phyloP scores from a whole-genome alignment of 2,329 filamentous ascomycete species.

The Phyllosticta capitalensis region DNA sequence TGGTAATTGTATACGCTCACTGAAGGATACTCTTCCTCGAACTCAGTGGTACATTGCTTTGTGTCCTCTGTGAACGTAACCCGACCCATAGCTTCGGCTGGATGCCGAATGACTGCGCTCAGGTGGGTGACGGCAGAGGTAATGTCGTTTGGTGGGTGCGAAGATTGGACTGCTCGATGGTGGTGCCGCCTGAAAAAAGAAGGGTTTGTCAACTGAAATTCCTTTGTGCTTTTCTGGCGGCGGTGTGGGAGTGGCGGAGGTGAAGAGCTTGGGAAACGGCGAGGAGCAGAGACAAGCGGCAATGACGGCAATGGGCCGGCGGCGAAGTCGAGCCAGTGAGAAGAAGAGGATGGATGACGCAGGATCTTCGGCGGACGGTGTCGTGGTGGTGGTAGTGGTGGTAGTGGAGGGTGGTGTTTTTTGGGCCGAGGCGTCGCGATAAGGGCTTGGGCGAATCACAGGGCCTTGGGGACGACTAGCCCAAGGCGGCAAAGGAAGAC shows the following conservation, averaged over 20 bases:
- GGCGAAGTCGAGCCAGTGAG: not conserved
- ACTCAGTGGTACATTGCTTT: conserved; percentile 36
- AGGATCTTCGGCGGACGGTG: conserved; percentile 9
- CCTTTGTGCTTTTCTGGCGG: not conserved
- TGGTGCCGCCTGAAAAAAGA: conserved; percentile 7
- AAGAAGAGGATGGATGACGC: not conserved
- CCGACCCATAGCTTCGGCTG: conserved; percentile 46
- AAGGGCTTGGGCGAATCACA: conserved; percentile 12
- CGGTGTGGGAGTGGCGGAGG: not conserved
- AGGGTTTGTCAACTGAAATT: not conserved
- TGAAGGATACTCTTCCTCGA: conserved; percentile 49
- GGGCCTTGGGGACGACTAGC: conserved; percentile 1
- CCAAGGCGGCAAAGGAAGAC: conserved; percentile 2
- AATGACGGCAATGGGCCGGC: conserved; percentile 2
- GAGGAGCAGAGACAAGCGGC: not conserved
- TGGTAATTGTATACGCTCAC: conserved; percentile 73
- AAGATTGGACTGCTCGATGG: not conserved
- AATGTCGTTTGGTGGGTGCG: not conserved
- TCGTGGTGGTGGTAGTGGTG: not conserved
- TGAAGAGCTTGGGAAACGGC: not conserved
- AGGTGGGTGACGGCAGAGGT: conserved; percentile 2
- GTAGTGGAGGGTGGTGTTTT: not conserved
- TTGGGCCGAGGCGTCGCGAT: conserved; percentile 9
- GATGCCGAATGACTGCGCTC: conserved; percentile 32
- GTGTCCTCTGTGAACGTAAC: conserved; percentile 43